These are phyloP conservation scores for Vitis hybrid DNA, from an alignment of 177 flowering plant genomes.

Conservation along the genomic window DNA sequence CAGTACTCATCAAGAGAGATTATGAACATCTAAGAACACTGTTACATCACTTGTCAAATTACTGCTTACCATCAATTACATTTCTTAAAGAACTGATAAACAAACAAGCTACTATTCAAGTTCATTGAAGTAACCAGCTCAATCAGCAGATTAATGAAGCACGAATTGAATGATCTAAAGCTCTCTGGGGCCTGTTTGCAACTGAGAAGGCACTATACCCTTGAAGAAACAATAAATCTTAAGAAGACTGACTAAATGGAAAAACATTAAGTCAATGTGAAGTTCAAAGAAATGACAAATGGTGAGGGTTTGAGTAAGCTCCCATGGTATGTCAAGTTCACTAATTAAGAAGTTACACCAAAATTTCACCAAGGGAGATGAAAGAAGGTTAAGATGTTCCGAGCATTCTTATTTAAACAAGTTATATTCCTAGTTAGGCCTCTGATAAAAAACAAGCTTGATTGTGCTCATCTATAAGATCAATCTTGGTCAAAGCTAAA, in stretches of 20 bases:
- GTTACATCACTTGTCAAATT: not conserved
- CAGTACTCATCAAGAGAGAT: not conserved
- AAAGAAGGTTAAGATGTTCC: not conserved
- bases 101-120: not conserved
- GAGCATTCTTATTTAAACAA: not conserved
- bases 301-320: no score
- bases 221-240: no score
- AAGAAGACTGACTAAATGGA: no score
- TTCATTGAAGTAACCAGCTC: not conserved
- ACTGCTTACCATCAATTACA: not conserved
- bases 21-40: not conserved
- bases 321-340: no score
- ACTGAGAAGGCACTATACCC: not conserved
- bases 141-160: not conserved
- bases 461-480: not conserved
- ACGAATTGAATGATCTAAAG: not conserved
- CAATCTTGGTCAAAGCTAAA: not conserved
- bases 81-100: not conserved
- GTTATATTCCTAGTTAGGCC: not conserved
- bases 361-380: no score
- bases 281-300: no score
- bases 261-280: no score
- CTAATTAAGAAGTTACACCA: no score
- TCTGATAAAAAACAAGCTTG: not conserved
- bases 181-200: not conserved